Base-by-base conservation (phyloP, 495 filamentous ascomycete genomes). In the Cercophora newfieldiana region DNA sequence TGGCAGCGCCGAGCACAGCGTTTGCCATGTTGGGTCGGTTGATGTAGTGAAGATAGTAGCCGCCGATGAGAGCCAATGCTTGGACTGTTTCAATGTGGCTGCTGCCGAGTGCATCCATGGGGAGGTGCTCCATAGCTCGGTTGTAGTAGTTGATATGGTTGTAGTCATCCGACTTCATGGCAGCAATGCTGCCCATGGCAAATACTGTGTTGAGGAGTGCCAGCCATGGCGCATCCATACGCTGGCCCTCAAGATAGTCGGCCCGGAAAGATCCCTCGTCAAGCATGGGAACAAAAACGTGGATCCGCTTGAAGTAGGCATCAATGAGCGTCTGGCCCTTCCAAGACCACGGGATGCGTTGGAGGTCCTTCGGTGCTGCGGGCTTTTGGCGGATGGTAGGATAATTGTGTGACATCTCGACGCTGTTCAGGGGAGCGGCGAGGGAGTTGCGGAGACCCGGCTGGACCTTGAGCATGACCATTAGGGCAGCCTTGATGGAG, bases 181-280 rank as follows among this genome's bases (percentile, higher is more conserved):
- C 87, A 0, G 86, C 88, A 48, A 94, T 88, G 68, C 88, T 90
- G 21, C 91, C 91, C 75, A 93, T 83, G 21, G 91, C 90, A 60
- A 93, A 88, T 29, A 94, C 90, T 79, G 91, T 92, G 72, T 94
- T 93, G 24, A 93, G 80, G 24, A 94, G 74, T 0, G 87, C 88
- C 19, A 93, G 82, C 91, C 91, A 94, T 10, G 88, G 86, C 8
- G 86, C 79, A 72, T 94, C 91, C 67, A 81, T 85, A 12, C 91
- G 80, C 60, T 86, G 84, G 29, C 86, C 88, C 53, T 86, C 83
- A 10, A 89, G 81, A 71, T 90, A 92, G 55, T 89, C 88, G 33
- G 89, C 85, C 57, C 90, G 86, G 77, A 93, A 92, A 4, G 85
- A 81, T 29, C 84, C 85, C 71, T 93, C 91, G 68, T 94, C 90